phyloP scores from a whole-genome alignment of 129 eudicot genomes.

The Flaveria bidentis region DNA sequence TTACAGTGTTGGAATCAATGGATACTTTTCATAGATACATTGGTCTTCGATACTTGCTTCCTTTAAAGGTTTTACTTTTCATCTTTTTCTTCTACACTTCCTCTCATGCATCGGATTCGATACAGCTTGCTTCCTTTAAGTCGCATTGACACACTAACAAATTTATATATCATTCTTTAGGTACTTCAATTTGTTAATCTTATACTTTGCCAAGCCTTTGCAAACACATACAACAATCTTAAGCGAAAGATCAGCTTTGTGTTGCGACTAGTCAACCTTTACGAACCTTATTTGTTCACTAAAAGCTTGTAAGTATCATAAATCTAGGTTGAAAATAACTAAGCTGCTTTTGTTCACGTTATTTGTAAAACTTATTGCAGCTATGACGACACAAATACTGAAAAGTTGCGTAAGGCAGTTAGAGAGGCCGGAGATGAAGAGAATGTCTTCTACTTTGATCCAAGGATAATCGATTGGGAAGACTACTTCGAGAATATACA shows the following conservation, averaged over 20 bases:
- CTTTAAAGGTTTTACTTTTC: constrained; percentile 54
- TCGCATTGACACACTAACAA: background rate
- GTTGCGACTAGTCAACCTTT: constrained; percentile 63
- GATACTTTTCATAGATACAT: constrained; percentile 67
- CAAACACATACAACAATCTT: constrained; percentile 42
- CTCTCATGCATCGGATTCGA: too few species aligned
- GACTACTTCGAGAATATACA: constrained; percentile 68
- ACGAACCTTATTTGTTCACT: constrained; percentile 82
- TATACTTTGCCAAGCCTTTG: constrained; percentile 65
- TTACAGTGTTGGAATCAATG: constrained; percentile 56
- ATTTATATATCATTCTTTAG: constrained; percentile 36
- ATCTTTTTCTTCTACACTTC: background rate
- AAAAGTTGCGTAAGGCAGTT: constrained; percentile 60
- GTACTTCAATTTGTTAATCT: constrained; percentile 53
- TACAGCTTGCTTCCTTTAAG: too few species aligned
- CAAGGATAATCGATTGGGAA: constrained; percentile 68
- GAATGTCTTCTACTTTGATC: constrained; percentile 67
- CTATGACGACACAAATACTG: constrained; percentile 78
- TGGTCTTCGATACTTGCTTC: constrained; percentile 63
- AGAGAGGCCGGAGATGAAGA: constrained; percentile 48
- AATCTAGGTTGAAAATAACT: background rate
- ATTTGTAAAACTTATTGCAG: constrained; percentile 32
- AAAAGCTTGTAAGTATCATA: constrained; percentile 64
- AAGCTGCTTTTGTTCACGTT: background rate
- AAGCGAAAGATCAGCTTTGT: constrained; percentile 63